These are phyloP conservation scores for Rhodofomes roseus DNA, from an alignment of 1,284 basidiomycete genomes.

Conservation along the genomic window DNA sequence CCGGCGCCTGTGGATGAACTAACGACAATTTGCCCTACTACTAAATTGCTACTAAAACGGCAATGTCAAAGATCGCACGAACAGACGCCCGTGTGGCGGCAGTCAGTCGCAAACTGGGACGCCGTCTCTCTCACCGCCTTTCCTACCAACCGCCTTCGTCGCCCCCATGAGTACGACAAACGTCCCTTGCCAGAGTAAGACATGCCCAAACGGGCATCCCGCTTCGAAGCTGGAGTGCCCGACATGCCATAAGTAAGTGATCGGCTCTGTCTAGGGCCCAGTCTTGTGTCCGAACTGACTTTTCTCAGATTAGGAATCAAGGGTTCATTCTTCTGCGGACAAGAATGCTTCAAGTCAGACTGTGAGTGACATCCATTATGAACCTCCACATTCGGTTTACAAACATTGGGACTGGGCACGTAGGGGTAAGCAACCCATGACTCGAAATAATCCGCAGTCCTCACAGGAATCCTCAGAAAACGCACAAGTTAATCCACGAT, in stretches of 20 bases:
- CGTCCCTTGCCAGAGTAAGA: conserved; percentile 64
- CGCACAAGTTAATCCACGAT: conserved; percentile 72
- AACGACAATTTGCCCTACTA: too few relatives aligned
- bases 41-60: too few relatives aligned
- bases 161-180: conserved; percentile 25
- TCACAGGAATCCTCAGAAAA: conserved; percentile 52
- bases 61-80: neutral
- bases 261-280: conserved; percentile 3
- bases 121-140: neutral
- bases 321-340: conserved; percentile 81
- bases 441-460: conserved; percentile 1
- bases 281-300: conserved; percentile 9
- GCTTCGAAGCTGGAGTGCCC: conserved; percentile 77
- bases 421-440: conserved; percentile 41
- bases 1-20: too few relatives aligned
- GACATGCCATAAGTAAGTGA: conserved; percentile 72
- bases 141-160: neutral
- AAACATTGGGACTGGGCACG: neutral
- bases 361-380: conserved; percentile 46
- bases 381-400: too few relatives aligned
- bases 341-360: conserved; percentile 82
- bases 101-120: neutral
- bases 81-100: neutral
- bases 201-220: conserved; percentile 72
- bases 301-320: conserved; percentile 65